Base-by-base conservation (phyloP, 2,329 filamentous ascomycete species). In the Karstenula rhodostoma region DNA sequence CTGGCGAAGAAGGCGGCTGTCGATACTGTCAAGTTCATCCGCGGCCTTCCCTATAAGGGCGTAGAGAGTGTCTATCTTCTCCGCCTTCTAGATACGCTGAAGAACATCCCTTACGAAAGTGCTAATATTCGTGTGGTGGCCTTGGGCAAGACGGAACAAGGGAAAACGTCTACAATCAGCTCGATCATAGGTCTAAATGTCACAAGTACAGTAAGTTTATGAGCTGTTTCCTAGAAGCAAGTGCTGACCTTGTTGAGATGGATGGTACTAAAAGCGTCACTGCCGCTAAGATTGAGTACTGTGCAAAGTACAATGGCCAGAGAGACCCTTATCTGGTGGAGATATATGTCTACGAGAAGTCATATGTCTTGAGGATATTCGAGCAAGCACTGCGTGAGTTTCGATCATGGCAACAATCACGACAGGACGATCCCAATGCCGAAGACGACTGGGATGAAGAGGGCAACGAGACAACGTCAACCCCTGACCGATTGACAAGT, bases 181-280 rank as follows among this genome's bases (percentile, higher is more conserved):
- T 51, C 48, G 13, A 3, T 51, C 17, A 37, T 23, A 12, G 48
- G 32, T 1, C 13, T 40, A 13, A 32, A 51, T 12, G 32, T 51
- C 13, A 32, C 10, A 22, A 51, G 12, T 8, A 22, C 33, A 6
- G 48, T 51, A 51, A 25, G 48, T 51, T 6, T 10, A 15, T 4
- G 48, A 10, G 4, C 2, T 23, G n/a, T n/a, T n/a, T n/a, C n/a
- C n/a, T n/a, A 50, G 3, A 12, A 32, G 4, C 8, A 49, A 8
- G 10, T 2, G 32, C 32, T 51, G 23, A 51, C 19, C 6, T 9
- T 5, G 37, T 15, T 2, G 5, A 51, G 48, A 37, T 22, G 2
- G 32, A 32, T 25, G 48, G 48, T 13, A 51, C 10, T 25, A n/a
- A 37, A 12, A 51, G 48, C n/a, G 48, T 51, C 9, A 51, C 48